Base-by-base conservation (phyloP, 2,329 filamentous ascomycete species). In the Davidsoniella virescens region DNA sequence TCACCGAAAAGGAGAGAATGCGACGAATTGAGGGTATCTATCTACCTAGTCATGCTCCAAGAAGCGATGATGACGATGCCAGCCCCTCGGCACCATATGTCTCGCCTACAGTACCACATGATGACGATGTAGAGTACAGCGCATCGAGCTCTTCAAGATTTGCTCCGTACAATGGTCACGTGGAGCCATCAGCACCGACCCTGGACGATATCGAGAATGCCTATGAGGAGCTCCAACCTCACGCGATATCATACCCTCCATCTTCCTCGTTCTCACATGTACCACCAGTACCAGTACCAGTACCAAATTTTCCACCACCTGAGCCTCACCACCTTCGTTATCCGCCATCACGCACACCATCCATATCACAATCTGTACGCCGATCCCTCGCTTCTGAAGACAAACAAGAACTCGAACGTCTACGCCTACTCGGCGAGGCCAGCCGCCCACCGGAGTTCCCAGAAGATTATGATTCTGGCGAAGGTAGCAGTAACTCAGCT, bases 1-100 rank as follows among this genome's bases (percentile, higher is more conserved):
- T 87, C 29, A 78, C 82, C 10, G 92, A 96, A 55, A 95, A 95
- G 63, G 82, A 93, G 53, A 79, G 81, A 45, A 66, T 92, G 52
- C 76, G 81, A 44, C 76, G 77, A 52, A 87, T 86, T 39, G 88
- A 95, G 65, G 75, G 82, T 56, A 75, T 80, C 44, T 67, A 95
- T 4, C 65, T 95, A 18, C 90, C 90, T 2, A 94, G 87, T 59
- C 80, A 80, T 58, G 88, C 83, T 10, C 69, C 52, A 25, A 55
- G 52, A 12, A 36, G 52, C 9, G 38, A 49, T 29, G 50, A 16
- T 2, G 17, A 20, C 1, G 57, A 54, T 7, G 57, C 47, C 56
- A 60, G 51, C 47, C 63, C 51, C 62, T 75, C 73, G 5, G 64
- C 65, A 5, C 56, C 57, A 1, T 10, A 9, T 33, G 55, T 59